phyloP scores from a whole-genome alignment of 2,329 filamentous ascomycete genomes.

The Talaromyces sp. region DNA sequence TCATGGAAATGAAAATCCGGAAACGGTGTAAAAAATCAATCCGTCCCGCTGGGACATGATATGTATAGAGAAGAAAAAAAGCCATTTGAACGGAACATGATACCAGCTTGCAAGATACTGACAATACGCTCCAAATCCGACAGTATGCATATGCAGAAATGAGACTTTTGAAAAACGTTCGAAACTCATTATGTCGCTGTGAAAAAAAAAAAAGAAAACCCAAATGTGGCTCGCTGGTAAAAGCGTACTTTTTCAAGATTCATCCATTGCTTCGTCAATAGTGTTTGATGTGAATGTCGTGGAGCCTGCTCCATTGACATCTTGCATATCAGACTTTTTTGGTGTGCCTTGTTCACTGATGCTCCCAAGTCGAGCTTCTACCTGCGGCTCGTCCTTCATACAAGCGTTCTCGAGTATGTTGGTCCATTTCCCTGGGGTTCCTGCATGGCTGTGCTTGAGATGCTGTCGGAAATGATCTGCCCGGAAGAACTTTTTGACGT shows the following conservation, averaged over 20 bases:
- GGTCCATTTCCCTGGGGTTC: constrained; percentile 97
- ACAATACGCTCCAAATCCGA: not conserved
- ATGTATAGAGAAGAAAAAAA: not conserved
- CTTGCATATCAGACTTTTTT: constrained; percentile 7
- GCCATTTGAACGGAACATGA: not conserved
- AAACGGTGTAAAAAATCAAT: not conserved
- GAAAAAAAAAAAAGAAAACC: not conserved
- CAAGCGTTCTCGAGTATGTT: constrained; percentile 96
- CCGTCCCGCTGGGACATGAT: not conserved
- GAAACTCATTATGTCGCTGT: not conserved
- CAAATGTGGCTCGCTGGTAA: not conserved
- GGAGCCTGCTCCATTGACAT: constrained; percentile 8
- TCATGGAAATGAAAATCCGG: not conserved
- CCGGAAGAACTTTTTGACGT: constrained; percentile 95
- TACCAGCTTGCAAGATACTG: not conserved
- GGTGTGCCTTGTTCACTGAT: constrained; percentile 19
- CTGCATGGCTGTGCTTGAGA: constrained; percentile 93
- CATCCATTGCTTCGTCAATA: constrained; percentile 19
- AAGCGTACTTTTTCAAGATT: constrained; percentile 8
- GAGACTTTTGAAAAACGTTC: not conserved
- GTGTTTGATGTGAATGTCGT: constrained; percentile 14
- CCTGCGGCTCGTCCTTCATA: constrained; percentile 72
- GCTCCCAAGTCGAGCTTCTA: constrained; percentile 22
- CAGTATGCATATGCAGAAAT: not conserved
- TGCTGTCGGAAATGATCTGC: constrained; percentile 98